These are phyloP conservation scores for Speleostelium caveatum DNA, from an alignment of 78 protist genomes.

Conservation along the genomic window DNA sequence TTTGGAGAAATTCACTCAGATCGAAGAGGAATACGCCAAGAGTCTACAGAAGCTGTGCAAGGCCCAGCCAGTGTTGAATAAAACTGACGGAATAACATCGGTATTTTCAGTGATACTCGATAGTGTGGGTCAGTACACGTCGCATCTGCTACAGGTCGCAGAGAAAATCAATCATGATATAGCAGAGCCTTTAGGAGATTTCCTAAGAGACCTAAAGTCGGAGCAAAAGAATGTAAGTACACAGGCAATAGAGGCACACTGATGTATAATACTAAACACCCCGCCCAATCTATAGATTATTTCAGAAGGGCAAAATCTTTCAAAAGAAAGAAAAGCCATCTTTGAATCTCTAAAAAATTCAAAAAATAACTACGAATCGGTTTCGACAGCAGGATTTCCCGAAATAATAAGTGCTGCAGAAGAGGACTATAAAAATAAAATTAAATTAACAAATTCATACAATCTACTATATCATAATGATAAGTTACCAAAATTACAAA, in stretches of 20 bases:
- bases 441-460: conserved; percentile 21
- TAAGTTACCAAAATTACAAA: conserved; percentile 59
- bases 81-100: conserved; percentile 13
- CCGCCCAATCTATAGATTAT: neutral
- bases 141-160: neutral
- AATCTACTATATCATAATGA: conserved; percentile 9
- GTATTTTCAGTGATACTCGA: conserved; percentile 51
- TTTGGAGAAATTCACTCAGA: conserved; percentile 52
- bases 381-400: conserved; percentile 2
- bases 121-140: conserved; percentile 15
- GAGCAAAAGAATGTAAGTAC: conserved; percentile 52
- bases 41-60: conserved; percentile 39
- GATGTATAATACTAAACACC: neutral
- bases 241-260: neutral
- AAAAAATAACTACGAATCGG: conserved; percentile 30
- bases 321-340: conserved; percentile 57
- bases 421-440: conserved; percentile 27
- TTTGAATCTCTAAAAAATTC: conserved; percentile 23
- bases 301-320: conserved; percentile 43
- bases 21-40: conserved; percentile 73
- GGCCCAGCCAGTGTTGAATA: conserved; percentile 20
- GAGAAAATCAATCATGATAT: conserved; percentile 46
- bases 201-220: conserved; percentile 29
- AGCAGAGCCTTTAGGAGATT: conserved; percentile 20
- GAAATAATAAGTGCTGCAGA: conserved; percentile 6